Percentiles rank a stretch among this genome's conserved stretches.
Conservation (phyloP, 768 basidiomycete species). For the Tremella fuciformis region DNA sequence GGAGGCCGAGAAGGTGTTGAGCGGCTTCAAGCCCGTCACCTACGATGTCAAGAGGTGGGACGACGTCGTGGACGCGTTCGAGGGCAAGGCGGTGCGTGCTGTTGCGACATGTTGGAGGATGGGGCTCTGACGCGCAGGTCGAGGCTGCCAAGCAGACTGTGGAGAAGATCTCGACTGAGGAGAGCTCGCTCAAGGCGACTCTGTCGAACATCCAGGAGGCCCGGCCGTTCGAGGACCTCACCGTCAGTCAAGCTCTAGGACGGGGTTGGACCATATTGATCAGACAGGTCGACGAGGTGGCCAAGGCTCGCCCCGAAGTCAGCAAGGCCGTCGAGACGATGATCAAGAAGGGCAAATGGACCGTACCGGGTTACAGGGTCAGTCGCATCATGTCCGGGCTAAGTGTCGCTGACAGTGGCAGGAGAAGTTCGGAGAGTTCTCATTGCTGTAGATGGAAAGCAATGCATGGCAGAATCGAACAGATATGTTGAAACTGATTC, state of each 20-base stretch:
- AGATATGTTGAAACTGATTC: too few relatives aligned
- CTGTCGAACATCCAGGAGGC: slow-evolving; percentile 96
- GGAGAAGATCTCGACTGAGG: slow-evolving; percentile 82
- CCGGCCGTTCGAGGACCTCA: slow-evolving; percentile 94
- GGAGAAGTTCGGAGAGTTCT: slow-evolving; percentile 95
- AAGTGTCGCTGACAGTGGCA: slow-evolving; percentile 53
- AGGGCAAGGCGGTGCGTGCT: slow-evolving; percentile 81
- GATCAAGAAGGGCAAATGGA: slow-evolving; percentile 98
- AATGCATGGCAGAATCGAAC: not conserved
- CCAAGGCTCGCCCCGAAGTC: slow-evolving; percentile 87
- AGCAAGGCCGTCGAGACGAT: slow-evolving; percentile 80
- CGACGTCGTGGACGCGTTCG: slow-evolving; percentile 95
- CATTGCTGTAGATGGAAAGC: slow-evolving; percentile 65
- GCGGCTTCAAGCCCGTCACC: slow-evolving; percentile 86
- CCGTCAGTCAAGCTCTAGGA: slow-evolving; percentile 60
- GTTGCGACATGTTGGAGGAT: not conserved
- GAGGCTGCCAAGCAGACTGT: slow-evolving; percentile 84
- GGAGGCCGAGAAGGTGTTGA: slow-evolving; percentile 84
- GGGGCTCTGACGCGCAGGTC: slow-evolving; percentile 58
- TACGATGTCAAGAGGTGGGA: slow-evolving; percentile 86
- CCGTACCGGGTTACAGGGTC: slow-evolving; percentile 72
- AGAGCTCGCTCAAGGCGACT: slow-evolving; percentile 85
- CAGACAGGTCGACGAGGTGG: slow-evolving; percentile 76
- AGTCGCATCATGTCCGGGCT: slow-evolving; percentile 60
- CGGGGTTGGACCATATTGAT: slow-evolving; percentile 5